Conservation (phyloP, 306 rosid species). For the Fragaria iinumae region DNA sequence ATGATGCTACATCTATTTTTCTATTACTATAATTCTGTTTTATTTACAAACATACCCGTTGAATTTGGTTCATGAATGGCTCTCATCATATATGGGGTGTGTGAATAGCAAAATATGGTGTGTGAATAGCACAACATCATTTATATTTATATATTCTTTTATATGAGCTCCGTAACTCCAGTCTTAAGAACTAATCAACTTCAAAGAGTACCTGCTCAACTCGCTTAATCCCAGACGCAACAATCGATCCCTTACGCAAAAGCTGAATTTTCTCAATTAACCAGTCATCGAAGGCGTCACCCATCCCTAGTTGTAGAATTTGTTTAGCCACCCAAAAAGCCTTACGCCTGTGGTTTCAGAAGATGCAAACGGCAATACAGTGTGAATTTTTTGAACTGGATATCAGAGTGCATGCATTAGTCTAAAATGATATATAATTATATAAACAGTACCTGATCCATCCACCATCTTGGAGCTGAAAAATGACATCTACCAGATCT, state of each 20-base stretch:
- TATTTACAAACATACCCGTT: too few relatives aligned
- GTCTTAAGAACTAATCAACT: constrained; percentile 6
- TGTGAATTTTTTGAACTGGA: background rate
- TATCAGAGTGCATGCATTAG: background rate
- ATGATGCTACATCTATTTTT: too few relatives aligned
- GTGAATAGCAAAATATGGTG: too few relatives aligned
- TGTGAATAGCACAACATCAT: too few relatives aligned
- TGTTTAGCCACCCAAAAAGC: constrained; percentile 99
- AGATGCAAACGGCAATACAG: constrained; percentile 13
- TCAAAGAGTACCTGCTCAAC: constrained; percentile 68
- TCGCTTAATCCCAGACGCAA: constrained; percentile 81
- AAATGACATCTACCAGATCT: constrained; percentile 88
- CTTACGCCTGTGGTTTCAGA: constrained; percentile 61
- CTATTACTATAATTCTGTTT: too few relatives aligned
- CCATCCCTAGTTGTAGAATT: constrained; percentile 94
- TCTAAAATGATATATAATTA: constrained; percentile 2
- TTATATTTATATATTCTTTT: background rate
- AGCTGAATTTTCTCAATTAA: constrained; percentile 86
- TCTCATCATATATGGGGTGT: too few relatives aligned
- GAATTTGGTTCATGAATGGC: too few relatives aligned
- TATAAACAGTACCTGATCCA: constrained; percentile 78
- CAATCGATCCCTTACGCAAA: constrained; percentile 78
- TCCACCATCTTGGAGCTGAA: constrained; percentile 97
- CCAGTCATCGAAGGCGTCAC: constrained; percentile 99
- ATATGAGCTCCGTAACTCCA: background rate